These are phyloP conservation scores for Cutaneotrichosporon cutaneum DNA, from an alignment of 1,284 basidiomycete genomes.

Conservation along the genomic window DNA sequence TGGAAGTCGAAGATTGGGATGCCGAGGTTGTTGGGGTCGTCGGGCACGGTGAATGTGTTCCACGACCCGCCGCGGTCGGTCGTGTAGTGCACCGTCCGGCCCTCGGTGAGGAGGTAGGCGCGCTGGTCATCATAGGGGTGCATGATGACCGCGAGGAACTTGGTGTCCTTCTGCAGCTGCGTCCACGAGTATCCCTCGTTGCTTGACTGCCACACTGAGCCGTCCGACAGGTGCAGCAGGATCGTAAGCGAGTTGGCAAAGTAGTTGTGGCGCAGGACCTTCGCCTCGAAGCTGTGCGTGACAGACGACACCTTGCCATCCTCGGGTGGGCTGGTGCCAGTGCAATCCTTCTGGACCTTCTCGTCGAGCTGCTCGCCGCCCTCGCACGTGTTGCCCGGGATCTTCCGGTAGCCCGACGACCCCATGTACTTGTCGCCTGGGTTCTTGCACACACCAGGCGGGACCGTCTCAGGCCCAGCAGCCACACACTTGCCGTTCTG, in stretches of 20 bases:
- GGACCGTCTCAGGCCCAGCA: slow-evolving; percentile 80
- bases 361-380: slow-evolving; percentile 68
- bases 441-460: slow-evolving; percentile 69
- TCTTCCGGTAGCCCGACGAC: slow-evolving; percentile 86
- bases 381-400: slow-evolving; percentile 86
- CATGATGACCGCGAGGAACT: slow-evolving; percentile 80
- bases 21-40: slow-evolving; percentile 74
- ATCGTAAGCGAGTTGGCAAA: slow-evolving; percentile 64
- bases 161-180: slow-evolving; percentile 61
- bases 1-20: slow-evolving; percentile 83
- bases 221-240: slow-evolving; percentile 74
- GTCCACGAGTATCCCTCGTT: slow-evolving; percentile 94
- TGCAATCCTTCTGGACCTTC: slow-evolving; percentile 60
- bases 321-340: slow-evolving; percentile 49
- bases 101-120: slow-evolving; percentile 82
- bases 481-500: slow-evolving; percentile 72
- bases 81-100: slow-evolving; percentile 70
- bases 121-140: slow-evolving; percentile 76
- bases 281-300: slow-evolving; percentile 67
- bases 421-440: slow-evolving; percentile 71
- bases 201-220: slow-evolving; percentile 83
- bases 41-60: slow-evolving; percentile 63
- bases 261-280: slow-evolving; percentile 76
- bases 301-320: slow-evolving; percentile 57
- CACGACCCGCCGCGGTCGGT: slow-evolving; percentile 77